A percentile compares a stretch with the other conserved stretches of the same genome.
These are phyloP conservation scores for Cladosporium sp. DNA, from an alignment of 2,329 filamentous ascomycete species.

Conservation along the genomic window DNA sequence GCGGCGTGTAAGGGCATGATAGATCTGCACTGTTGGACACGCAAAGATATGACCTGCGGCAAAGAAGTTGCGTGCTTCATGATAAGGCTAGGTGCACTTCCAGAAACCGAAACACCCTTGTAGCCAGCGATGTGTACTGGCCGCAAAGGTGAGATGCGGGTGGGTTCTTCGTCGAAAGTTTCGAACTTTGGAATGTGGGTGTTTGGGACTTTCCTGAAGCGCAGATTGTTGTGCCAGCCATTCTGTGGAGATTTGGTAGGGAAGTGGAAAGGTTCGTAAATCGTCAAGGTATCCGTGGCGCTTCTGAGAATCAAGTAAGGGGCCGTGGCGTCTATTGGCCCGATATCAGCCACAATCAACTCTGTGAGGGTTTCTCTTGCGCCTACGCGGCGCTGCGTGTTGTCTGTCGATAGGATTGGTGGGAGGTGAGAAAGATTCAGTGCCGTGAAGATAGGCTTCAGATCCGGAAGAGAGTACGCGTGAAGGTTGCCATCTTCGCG, in stretches of 20 bases:
- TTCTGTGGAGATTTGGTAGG: slow-evolving; percentile 1
- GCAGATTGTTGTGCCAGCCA: slow-evolving; percentile 54
- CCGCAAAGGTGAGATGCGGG: slow-evolving; percentile 48
- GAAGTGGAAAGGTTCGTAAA: slow-evolving; percentile 76
- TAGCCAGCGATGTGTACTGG: slow-evolving; percentile 68
- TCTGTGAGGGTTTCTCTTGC: slow-evolving; percentile 72
- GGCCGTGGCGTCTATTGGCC: slow-evolving; percentile 64
- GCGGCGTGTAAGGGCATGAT: slow-evolving; percentile 6
- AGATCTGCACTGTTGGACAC: slow-evolving; percentile 1
- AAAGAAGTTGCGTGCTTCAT: slow-evolving; percentile 74
- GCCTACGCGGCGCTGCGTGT: slow-evolving; percentile 64
- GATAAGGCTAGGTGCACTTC: slow-evolving; percentile 74
- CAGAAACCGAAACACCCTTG: slow-evolving; percentile 77
- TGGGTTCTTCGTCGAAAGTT: slow-evolving; percentile 46
- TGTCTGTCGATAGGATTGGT: slow-evolving; percentile 68
- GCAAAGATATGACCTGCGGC: slow-evolving; percentile 55
- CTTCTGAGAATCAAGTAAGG: slow-evolving; percentile 83
- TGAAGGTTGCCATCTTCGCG: slow-evolving; percentile 65
- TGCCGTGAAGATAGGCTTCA: slow-evolving; percentile 69
- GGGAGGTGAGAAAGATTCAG: slow-evolving; percentile 76
- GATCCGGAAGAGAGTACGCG: slow-evolving; percentile 72
- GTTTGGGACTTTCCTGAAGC: slow-evolving; percentile 74
- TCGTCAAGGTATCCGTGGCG: slow-evolving; percentile 72
- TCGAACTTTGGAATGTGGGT: slow-evolving; percentile 59
- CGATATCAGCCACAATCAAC: slow-evolving; percentile 78